phyloP scores from a whole-genome alignment of 169 alveolate genomes.

The Plasmodium fragile region DNA sequence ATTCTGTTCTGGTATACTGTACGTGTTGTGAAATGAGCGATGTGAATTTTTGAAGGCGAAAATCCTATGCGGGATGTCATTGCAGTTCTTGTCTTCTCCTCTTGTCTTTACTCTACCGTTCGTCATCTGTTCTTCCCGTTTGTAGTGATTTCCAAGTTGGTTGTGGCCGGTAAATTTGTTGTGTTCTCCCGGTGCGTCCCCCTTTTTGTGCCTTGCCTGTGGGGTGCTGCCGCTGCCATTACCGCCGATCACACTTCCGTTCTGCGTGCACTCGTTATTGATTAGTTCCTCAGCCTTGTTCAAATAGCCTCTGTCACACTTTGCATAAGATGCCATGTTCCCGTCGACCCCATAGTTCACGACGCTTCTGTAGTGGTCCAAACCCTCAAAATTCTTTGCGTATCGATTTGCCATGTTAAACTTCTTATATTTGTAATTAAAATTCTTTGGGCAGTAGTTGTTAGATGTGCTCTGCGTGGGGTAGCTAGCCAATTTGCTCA shows the following conservation, averaged over 20 bases:
- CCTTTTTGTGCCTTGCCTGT: neutral
- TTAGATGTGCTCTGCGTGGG: slow-evolving; percentile 14
- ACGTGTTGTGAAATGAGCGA: neutral
- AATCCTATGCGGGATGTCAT: neutral
- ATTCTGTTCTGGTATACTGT: neutral
- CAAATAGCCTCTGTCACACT: neutral
- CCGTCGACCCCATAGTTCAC: neutral
- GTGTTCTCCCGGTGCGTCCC: neutral
- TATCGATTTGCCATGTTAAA: neutral
- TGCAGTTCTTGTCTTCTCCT: neutral
- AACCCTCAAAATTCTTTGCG: neutral
- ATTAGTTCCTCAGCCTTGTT: neutral
- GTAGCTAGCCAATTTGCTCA: slow-evolving; percentile 5
- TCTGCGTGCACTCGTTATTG: neutral
- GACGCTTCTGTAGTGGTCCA: neutral
- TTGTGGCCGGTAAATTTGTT: neutral
- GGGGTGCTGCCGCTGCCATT: neutral
- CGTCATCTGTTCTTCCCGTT: neutral
- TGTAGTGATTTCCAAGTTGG: neutral
- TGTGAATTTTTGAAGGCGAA: neutral
- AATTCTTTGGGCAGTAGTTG: neutral
- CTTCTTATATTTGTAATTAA: slow-evolving; percentile 20
- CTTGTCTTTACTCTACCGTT: neutral
- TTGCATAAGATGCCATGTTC: neutral
- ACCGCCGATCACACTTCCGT: neutral